Conservation (phyloP, 331 rosid species). For the Acacia concinna region DNA sequence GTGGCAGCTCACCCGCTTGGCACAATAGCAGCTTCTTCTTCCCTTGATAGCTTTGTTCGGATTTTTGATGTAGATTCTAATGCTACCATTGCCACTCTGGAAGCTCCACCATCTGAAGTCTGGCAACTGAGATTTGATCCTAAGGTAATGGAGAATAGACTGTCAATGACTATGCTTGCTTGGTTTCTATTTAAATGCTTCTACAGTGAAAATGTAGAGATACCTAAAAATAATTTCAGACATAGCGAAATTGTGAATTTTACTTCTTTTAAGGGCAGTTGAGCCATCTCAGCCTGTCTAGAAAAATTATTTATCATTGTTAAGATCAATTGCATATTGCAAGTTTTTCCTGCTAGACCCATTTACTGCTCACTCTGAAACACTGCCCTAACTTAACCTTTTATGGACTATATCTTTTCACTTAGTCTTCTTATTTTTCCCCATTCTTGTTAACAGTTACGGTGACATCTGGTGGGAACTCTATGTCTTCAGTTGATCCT, state of each 20-base stretch:
- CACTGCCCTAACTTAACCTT: not conserved
- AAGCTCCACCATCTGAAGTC: conserved; percentile 96
- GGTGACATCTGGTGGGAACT: not conserved
- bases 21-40: conserved; percentile 82
- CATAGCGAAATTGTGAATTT: not conserved
- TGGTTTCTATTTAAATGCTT: not conserved
- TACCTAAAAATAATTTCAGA: not conserved
- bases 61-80: conserved; percentile 88
- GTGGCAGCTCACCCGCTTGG: conserved; percentile 97
- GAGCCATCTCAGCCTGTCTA: not conserved
- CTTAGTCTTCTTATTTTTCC: not conserved
- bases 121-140: conserved; percentile 97
- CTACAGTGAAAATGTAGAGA: not conserved
- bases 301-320: not conserved
- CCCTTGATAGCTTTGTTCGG: conserved; percentile 89
- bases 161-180: not conserved
- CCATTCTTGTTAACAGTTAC: not conserved
- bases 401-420: not conserved
- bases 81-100: conserved; percentile 82
- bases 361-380: not conserved
- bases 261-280: not conserved
- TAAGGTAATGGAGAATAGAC: conserved; percentile 42
- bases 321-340: not conserved
- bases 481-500: not conserved
- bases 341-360: not conserved